phyloP scores from a whole-genome alignment of 225 moss, liverwort and hornwort species.

The Bryum argenteum region DNA sequence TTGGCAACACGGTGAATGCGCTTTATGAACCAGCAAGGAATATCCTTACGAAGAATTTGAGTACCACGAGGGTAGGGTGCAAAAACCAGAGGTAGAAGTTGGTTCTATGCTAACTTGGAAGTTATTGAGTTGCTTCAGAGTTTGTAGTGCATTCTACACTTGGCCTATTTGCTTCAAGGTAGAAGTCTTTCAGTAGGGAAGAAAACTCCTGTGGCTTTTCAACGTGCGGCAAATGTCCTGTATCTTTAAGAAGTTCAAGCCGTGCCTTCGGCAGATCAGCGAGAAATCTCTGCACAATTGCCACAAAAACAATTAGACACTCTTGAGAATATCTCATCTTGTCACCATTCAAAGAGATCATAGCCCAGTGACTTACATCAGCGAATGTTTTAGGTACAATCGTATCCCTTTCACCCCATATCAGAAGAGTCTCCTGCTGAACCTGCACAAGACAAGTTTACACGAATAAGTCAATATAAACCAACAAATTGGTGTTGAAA shows the following conservation, averaged over 20 bases:
- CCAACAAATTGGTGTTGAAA: background rate
- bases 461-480: conserved; percentile 7
- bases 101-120: background rate
- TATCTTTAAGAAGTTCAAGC: conserved; percentile 43
- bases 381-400: conserved; percentile 81
- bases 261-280: conserved; percentile 52
- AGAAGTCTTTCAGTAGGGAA: conserved; percentile 48
- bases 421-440: conserved; percentile 81
- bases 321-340: background rate
- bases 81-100: too few species aligned
- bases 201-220: conserved; percentile 52
- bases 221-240: conserved; percentile 64
- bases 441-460: conserved; percentile 52
- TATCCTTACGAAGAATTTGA: too few species aligned
- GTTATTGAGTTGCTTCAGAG: conserved; percentile 7
- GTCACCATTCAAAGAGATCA: background rate
- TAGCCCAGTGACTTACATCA: conserved; percentile 45
- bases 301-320: conserved; percentile 9
- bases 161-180: conserved; percentile 28
- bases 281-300: conserved; percentile 51
- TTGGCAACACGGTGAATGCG: too few species aligned
- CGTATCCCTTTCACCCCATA: conserved; percentile 87
- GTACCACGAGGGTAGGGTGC: too few species aligned
- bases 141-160: conserved; percentile 11
- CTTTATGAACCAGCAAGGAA: too few species aligned